Conservation (phyloP, 495 filamentous ascomycete species). For the Staphylotrichum tortipilum region DNA sequence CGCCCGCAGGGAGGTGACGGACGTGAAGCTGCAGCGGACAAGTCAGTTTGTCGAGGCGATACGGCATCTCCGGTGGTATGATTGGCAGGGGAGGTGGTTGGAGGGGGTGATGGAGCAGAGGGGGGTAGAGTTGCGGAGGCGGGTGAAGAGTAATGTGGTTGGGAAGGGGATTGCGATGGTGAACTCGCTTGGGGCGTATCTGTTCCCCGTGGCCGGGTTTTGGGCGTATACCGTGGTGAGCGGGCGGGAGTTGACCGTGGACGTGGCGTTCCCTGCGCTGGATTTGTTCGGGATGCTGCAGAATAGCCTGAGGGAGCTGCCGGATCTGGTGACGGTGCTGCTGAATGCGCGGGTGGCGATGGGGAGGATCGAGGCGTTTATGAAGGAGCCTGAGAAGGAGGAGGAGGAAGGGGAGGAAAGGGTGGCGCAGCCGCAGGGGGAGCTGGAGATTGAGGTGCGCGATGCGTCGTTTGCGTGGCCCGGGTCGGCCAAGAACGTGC, state of each 20-base stretch:
- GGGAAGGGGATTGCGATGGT: slow-evolving; percentile 48
- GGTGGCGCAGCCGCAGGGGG: slow-evolving; percentile 5
- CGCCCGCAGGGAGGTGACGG: slow-evolving; percentile 56
- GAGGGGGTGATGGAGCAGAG: slow-evolving; percentile 61
- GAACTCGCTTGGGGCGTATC: slow-evolving; percentile 54
- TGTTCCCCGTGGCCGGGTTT: slow-evolving; percentile 72
- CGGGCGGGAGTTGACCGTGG: slow-evolving; percentile 55
- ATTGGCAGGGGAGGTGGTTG: slow-evolving; percentile 77
- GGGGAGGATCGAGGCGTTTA: slow-evolving; percentile 72
- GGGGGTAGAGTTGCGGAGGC: slow-evolving; percentile 55
- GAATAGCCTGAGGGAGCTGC: slow-evolving; percentile 58
- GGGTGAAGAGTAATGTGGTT: slow-evolving; percentile 57
- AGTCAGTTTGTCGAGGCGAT: slow-evolving; percentile 77
- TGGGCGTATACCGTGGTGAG: slow-evolving; percentile 66
- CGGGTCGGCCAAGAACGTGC: slow-evolving; percentile 49
- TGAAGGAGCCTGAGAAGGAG: slow-evolving; percentile 72
- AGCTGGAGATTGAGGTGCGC: slow-evolving; percentile 42
- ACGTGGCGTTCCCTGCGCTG: slow-evolving; percentile 73
- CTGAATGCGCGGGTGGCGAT: slow-evolving; percentile 69
- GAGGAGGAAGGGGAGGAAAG: slow-evolving; percentile 24
- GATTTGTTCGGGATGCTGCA: slow-evolving; percentile 71
- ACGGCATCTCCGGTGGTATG: slow-evolving; percentile 79
- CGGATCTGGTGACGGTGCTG: slow-evolving; percentile 58
- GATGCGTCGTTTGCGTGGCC: slow-evolving; percentile 73
- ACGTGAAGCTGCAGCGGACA: slow-evolving; percentile 61